Conservation (phyloP, 2,329 filamentous ascomycete species). For the Penicillium sp. region DNA sequence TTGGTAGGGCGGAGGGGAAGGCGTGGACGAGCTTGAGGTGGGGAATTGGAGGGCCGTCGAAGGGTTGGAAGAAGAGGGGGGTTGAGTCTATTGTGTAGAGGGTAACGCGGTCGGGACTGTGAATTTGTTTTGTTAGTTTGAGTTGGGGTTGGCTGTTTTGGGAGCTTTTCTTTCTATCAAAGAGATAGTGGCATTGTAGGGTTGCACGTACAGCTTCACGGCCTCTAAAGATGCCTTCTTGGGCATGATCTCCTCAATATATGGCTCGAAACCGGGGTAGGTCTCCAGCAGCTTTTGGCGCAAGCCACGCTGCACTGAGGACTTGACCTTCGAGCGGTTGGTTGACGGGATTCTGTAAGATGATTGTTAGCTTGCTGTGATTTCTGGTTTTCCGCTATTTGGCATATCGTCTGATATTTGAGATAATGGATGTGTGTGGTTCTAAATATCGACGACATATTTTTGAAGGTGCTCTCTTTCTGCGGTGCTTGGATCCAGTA, state of each 20-base stretch:
- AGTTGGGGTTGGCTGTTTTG: not conserved
- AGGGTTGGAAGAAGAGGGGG: conserved; percentile 90
- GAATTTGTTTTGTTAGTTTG: not conserved
- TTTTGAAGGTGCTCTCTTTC: not conserved
- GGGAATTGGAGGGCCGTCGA: conserved; percentile 74
- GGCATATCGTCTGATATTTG: not conserved
- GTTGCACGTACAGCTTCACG: conserved; percentile 71
- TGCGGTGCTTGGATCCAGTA: not conserved
- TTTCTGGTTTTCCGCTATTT: too few species aligned
- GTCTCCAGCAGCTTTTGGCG: conserved; percentile 78
- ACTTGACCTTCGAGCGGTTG: conserved; percentile 95
- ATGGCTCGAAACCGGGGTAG: conserved; percentile 80
- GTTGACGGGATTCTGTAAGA: conserved; percentile 66
- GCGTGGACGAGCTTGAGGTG: conserved; percentile 88
- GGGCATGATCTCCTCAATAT: conserved; percentile 91
- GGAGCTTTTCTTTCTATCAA: not conserved
- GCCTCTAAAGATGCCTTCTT: conserved; percentile 90
- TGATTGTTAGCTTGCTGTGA: conserved; percentile 2
- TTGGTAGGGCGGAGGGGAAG: conserved; percentile 81
- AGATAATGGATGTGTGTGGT: not conserved
- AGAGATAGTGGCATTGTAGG: not conserved
- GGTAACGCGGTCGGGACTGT: conserved; percentile 76
- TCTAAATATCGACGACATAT: not conserved
- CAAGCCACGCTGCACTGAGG: conserved; percentile 84
- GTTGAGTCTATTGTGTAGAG: conserved; percentile 79